A percentile compares a stretch with the other conserved stretches of the same genome.
These are phyloP conservation scores for Plenodomus lindquistii DNA, from an alignment of 2,329 filamentous ascomycete species.

Conservation along the genomic window DNA sequence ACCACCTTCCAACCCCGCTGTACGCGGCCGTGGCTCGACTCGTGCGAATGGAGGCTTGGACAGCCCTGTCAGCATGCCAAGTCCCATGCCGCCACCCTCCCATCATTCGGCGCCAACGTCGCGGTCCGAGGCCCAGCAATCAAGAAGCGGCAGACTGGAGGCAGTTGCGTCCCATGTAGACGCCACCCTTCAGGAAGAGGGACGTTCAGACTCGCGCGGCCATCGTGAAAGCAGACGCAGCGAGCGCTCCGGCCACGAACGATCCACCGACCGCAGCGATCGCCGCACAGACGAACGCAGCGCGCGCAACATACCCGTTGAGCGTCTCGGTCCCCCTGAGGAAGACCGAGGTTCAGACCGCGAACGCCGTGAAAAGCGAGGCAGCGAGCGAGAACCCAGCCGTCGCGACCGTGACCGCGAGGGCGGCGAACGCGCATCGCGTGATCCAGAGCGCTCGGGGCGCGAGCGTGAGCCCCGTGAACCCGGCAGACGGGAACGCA, in stretches of 20 bases:
- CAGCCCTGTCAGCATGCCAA: constrained; percentile 15
- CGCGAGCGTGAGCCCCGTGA: constrained; percentile 23
- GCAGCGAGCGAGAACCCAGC: constrained; percentile 25
- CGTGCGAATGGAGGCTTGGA: constrained; percentile 30
- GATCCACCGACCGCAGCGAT: constrained; percentile 29
- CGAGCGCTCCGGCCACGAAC: constrained; percentile 32
- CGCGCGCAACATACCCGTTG: constrained; percentile 21
- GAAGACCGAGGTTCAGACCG: constrained; percentile 30
- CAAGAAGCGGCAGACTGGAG: constrained; percentile 25
- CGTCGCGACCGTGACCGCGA: constrained; percentile 26
- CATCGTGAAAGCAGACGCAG: constrained; percentile 33
- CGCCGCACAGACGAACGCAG: constrained; percentile 33
- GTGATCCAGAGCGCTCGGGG: constrained; percentile 9
- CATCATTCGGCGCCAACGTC: constrained; percentile 28
- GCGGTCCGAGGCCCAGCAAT: constrained; percentile 26
- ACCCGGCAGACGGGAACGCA: constrained; percentile 25
- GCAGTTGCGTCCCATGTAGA: constrained; percentile 20
- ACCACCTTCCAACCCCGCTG: constrained; percentile 20
- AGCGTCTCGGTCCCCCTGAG: constrained; percentile 19
- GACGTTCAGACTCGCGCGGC: constrained; percentile 31
- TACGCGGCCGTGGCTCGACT: constrained; percentile 38
- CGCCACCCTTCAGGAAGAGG: constrained; percentile 25
- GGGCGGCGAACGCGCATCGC: constrained; percentile 21
- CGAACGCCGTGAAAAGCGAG: constrained; percentile 35
- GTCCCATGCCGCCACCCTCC: constrained; percentile 29